Base-by-base conservation (phyloP, 2,329 filamentous ascomycete genomes). In the Apiospora marii region DNA sequence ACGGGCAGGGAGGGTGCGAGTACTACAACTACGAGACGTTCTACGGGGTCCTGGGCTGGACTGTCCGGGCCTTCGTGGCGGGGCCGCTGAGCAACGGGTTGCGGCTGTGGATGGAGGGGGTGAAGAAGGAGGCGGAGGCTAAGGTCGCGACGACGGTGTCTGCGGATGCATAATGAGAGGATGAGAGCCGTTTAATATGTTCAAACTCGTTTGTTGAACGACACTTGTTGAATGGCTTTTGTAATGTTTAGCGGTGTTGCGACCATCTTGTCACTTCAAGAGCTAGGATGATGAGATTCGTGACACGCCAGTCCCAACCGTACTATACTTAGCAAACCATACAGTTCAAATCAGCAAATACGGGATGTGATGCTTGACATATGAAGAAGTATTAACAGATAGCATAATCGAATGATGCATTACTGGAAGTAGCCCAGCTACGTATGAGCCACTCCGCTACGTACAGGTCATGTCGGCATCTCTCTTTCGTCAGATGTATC, bases 1-100 rank as follows among this genome's bases (percentile, higher is more conserved):
- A 78, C 43, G 76, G 73, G 13, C 76, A 76, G 6, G 78, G 76
- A 24, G 80, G 78, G 19, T 84, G 81, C 27, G 81, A 82, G 73
- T 87, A 86, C 75, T 76, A 72, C 16, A 83, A 81, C 77, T 85
- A 82, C 82, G 84, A 87, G 80, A 86, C 85, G n/a, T 85, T 85
- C 74, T 82, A 83, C 51, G 84, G 85, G 0, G 68, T 80, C 7
- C 49, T 86, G 72, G 82, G 80, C 13, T 78, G 78, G 4, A 77
- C 81, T 16, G 79, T 85, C 22, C 81, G 77, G 76, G 53, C 75
- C 41, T 75, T 79, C 1, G 81, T 82, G 41, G 82, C 82, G 1
- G 70, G 67, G 8, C 74, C 78, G 74, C 74, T 87, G 41, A 73
- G 77, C 64, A 78, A 75, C 13, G 81, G 81, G 22, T 83, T 85